Base-by-base conservation (phyloP, 352 stramenopile genomes). In the Globisporangium paddicum region DNA sequence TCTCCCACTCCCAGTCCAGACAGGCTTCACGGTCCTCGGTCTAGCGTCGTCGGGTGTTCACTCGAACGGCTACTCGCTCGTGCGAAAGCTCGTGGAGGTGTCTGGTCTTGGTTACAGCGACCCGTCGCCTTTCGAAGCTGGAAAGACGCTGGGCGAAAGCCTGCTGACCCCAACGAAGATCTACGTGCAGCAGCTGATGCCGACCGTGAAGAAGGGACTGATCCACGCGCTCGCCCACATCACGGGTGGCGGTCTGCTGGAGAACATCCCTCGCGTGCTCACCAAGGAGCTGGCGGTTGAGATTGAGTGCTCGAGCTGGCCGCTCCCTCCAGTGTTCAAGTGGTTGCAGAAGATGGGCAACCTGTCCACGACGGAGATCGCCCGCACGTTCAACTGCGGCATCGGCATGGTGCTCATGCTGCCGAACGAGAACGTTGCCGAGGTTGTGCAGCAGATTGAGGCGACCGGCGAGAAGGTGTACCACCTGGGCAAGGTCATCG, bases 21-120 rank as follows among this genome's bases (percentile, higher is more conserved):
- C 69, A 23, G 97, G 96, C 32, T 96, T 98, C 73, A 85, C 95
- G 16, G 82, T 99, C 50, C 73, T 99, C 41, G 97, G 96, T 60
- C 69, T 99, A 58, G 71, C 92, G 18, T 99, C 96, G 45, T 98
- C 89, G 46, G 97, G 97, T 47, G 87, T 99, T 34, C 97, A 99
- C 79, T 99, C 96, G 71, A 99, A 99, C 79, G 97, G 97, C 13
- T 99, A 98, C 81, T 99, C 95, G 64, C 79, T 99, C 23, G 97
- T 99, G 53, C 84, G 97, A 54, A 99, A 98, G 72, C 79, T 98
- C 13, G 84, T 99, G 16, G 93, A 98, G 8, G 84, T 96, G 41
- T 96, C 94, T 25, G 79, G 79, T n/a, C 68, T 93, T 19, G 59
- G 67, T 40, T 95, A 95, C 75, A 89, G 71, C 57, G 77, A 89